Evolutionary conservation across 257 asterid genomes (phyloP), one percentile per base, ranked within the genome.

Genomic region (Gynochthodes officinalis): DNA sequence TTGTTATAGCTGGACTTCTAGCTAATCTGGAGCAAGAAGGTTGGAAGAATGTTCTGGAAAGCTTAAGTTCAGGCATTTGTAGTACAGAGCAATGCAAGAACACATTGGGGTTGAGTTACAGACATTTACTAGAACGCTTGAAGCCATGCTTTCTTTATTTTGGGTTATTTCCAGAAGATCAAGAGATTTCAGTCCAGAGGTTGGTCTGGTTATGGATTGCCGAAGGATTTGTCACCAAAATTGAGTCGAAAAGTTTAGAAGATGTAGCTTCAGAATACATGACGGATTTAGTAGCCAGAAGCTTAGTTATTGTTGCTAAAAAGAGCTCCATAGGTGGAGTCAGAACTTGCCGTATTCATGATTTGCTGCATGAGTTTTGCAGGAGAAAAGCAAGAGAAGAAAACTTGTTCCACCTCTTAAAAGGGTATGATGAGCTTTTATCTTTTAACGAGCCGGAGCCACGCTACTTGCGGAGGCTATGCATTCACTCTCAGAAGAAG

Each of bases 101-200:
- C 42, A 48, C 55, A n/a, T 4, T 72, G 37, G 70, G 62, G 39
- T 23, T 13, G 15, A 72, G 76, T 62, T 72, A 72, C 59, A 60
- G 48, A 7, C 76, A 72, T 62, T 72, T 72, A 25, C 76, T 63
- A 13, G 52, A 35, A 13, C 14, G 30, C 33, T 30, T 72, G 6
- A 61, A 25, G 39, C 19, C 69, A 21, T 69, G 73, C 30, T 13
- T 69, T 53, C 73, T 69, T 14, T 69, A 54, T 53, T 69, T 69
- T 53, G 70, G 50, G 21, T 46, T 52, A 25, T 72, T 60, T 18
- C 50, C 27, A 44, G 52, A 61, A 52, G 76, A 72, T 18, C 21
- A 6, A 18, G 21, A 30, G 25, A 37, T 72, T 21, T 6, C 55
- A 12, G 69, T 60, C 37, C 46, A 52, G 27, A 72, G 27, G 37